A percentile compares a stretch with the other conserved stretches of the same genome.
phyloP scores from a whole-genome alignment of 2,329 filamentous ascomycete species.

The Graphiopsis chlorocephala region DNA sequence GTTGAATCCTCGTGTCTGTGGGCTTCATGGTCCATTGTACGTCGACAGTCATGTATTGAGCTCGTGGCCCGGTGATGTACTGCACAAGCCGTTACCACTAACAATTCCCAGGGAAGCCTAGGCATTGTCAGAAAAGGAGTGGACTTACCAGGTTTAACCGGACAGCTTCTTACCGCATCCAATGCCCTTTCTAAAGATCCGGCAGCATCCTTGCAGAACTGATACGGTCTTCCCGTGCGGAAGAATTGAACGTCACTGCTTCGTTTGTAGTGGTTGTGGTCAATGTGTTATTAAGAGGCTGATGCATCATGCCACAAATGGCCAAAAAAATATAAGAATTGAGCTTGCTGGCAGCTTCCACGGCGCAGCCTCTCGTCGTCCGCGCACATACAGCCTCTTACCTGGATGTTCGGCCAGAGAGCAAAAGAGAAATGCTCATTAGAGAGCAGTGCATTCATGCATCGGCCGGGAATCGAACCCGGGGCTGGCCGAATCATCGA shows the following conservation, averaged over 20 bases:
- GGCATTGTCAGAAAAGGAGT: too few relatives aligned
- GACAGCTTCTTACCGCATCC: not conserved
- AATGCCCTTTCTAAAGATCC: not conserved
- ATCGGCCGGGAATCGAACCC: conserved; percentile 13
- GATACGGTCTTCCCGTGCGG: not conserved
- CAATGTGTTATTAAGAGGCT: too few relatives aligned
- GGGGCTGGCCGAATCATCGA: not conserved
- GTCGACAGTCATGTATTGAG: too few relatives aligned
- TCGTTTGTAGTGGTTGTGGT: not conserved
- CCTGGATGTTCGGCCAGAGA: not conserved
- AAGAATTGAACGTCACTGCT: not conserved
- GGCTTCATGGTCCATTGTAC: not conserved
- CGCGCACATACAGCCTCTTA: not conserved
- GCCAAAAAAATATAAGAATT: not conserved
- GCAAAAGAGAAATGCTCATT: not conserved
- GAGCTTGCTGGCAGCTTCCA: not conserved
- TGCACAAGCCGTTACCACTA: too few relatives aligned
- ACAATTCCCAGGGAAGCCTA: too few relatives aligned
- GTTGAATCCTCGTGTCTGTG: not conserved
- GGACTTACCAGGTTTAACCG: not conserved
- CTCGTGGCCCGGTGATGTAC: too few relatives aligned
- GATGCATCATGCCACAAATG: not conserved
- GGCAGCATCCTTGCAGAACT: not conserved
- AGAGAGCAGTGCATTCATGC: not conserved
- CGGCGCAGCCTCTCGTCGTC: not conserved